Evolutionary conservation across 441 rosid species (phyloP).

Genomic region (California macrophylla): DNA sequence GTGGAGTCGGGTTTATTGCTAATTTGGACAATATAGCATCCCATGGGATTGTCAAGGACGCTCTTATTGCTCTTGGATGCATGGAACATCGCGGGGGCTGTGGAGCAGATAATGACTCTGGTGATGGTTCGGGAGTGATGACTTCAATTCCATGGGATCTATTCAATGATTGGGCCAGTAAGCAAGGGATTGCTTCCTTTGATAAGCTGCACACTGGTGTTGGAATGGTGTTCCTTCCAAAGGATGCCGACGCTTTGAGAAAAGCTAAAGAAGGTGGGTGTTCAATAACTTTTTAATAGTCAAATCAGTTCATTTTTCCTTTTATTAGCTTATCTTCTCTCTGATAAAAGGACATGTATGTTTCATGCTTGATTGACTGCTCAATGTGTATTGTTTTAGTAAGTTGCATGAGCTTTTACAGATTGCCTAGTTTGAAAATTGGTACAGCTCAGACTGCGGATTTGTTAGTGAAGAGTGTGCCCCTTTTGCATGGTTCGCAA

Average conservation of each 20-base stretch:
- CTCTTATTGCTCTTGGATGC: constrained; percentile 87
- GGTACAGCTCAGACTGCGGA: constrained; percentile 1
- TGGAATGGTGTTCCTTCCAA: constrained; percentile 90
- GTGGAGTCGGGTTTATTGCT: constrained; percentile 98
- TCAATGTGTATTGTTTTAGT: neutral
- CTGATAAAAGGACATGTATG: neutral
- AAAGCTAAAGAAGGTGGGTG: constrained; percentile 78
- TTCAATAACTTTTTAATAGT: constrained; percentile 10
- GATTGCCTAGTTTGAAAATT: neutral
- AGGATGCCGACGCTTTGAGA: constrained; percentile 45
- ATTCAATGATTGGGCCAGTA: constrained; percentile 71
- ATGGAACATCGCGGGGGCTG: constrained; percentile 99
- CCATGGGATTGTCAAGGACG: constrained; percentile 67
- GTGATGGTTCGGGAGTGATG: constrained; percentile 97
- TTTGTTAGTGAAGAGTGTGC: neutral
- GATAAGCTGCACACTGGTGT: constrained; percentile 88
- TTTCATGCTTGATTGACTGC: constrained; percentile 4
- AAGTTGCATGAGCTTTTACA: neutral
- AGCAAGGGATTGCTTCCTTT: constrained; percentile 63
- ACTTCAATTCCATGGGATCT: constrained; percentile 95
- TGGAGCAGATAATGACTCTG: constrained; percentile 97
- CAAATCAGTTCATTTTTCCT: neutral
- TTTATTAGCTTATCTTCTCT: neutral
- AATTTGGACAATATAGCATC: constrained; percentile 83
- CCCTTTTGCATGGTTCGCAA: constrained; percentile 1